phyloP scores from a whole-genome alignment of 2,329 filamentous ascomycete genomes.

The Paraphoma sp. region DNA sequence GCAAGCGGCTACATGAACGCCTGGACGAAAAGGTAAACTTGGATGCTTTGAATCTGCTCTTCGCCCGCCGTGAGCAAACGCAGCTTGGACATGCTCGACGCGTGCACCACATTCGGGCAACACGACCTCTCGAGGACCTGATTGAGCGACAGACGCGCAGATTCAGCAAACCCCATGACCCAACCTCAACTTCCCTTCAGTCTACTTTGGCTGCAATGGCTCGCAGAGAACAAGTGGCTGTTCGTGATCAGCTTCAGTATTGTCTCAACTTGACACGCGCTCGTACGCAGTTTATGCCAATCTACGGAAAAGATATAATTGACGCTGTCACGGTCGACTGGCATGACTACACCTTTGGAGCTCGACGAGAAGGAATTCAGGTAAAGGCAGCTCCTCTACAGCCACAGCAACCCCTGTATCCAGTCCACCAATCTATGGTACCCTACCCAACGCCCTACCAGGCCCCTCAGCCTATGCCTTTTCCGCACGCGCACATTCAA shows the following conservation, averaged over 20 bases:
- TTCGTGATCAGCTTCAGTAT: slow-evolving; percentile 76
- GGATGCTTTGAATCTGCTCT: slow-evolving; percentile 79
- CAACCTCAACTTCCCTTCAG: slow-evolving; percentile 67
- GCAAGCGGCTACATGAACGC: slow-evolving; percentile 67
- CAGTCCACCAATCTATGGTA: slow-evolving; percentile 6
- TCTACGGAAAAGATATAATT: slow-evolving; percentile 83
- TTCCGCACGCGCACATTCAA: slow-evolving; percentile 29
- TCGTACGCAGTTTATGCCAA: slow-evolving; percentile 77
- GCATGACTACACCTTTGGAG: slow-evolving; percentile 41
- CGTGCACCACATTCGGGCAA: slow-evolving; percentile 63
- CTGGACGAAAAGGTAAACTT: slow-evolving; percentile 72
- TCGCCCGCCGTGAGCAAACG: slow-evolving; percentile 68
- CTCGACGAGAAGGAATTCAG: slow-evolving; percentile 49
- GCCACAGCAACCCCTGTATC: slow-evolving; percentile 9
- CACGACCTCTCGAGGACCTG: slow-evolving; percentile 72
- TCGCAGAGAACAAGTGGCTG: slow-evolving; percentile 72
- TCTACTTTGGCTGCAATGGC: slow-evolving; percentile 73
- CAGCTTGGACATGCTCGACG: slow-evolving; percentile 61
- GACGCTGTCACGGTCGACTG: slow-evolving; percentile 70
- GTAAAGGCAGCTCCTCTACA: slow-evolving; percentile 16
- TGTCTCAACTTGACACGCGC: slow-evolving; percentile 82
- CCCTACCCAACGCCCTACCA: slow-evolving; percentile 5
- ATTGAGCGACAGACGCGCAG: slow-evolving; percentile 71
- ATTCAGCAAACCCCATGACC: slow-evolving; percentile 57
- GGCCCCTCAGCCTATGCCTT: slow-evolving; percentile 1